Evolutionary conservation across 306 rosid species (phyloP), one percentile per base, ranked within the genome.

Genomic region (Arachis stenosperma): DNA sequence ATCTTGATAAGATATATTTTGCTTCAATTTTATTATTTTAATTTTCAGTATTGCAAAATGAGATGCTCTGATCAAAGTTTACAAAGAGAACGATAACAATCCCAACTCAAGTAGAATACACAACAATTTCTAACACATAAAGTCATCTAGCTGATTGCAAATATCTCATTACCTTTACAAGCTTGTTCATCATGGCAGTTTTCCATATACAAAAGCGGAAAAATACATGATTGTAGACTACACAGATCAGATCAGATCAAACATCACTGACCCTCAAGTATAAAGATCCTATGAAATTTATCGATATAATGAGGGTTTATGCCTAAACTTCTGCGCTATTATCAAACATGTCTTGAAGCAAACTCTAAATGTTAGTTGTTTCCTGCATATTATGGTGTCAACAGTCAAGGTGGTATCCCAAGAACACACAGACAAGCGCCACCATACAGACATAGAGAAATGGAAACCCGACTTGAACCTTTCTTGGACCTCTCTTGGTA

Each of bases 381-480:
- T 75, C 81, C 52, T 40, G 65, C 13, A 44, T 61, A 70, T 54
- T 50, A 37, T 15, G 42, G 52, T 29, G 68, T 94, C 88, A 91
- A 60, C n/a, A 71, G 75, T 58, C 94, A 40, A 84, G 78, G 64
- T 73, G 61, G 79, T 88, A 88, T 71, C 98, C 99, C 79, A 89
- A 71, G 71, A 83, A 76, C 30, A 88, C 73, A 81, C 88, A 78
- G 7, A 85, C 52, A 33, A 94, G 83, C 5, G 90, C 96, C 89
- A 94, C 96, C 85, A 88, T 88, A 54, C 87, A 91, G 75, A 90
- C 91, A 80, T 81, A 91, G 50, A 94, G 74, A 75, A 83, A 83
- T 41, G 99, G 97, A 76, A 91, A 91, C 46, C 96, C 97, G 0
- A 81, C 86, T 65, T 88, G 93, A 51, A 89, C 86, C 47, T 50